Evolutionary conservation across 257 asterid species (phyloP), one percentile per base, ranked within the genome.

Genomic region (Anisodus acutangulus): DNA sequence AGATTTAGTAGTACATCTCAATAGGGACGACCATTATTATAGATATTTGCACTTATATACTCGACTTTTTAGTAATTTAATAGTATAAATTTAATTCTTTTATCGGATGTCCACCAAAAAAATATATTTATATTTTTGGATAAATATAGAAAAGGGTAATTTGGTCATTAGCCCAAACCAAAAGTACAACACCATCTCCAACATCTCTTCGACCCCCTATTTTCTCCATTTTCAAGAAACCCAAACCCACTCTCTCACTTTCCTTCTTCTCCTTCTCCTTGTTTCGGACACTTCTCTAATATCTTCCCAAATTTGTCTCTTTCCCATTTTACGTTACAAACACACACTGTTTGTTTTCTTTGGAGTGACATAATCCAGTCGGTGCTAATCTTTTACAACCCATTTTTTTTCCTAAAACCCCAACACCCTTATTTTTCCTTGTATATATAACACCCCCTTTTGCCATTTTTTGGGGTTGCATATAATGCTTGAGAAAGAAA

Each of bases 141-240:
- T n/a, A 76, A 53, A 9, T 26, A 76, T 1, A 49, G 19, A 19
- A 78, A 54, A 78, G 67, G 66, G 51, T 26, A 57, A 3, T 53
- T 31, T 79, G 43, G 67, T 79, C 82, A 79, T 58, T 4, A 66
- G 41, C 8, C n/a, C 49, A n/a, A 49, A 0, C 79, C 84, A 57
- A 47, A 31, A 80, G 43, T 55, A 55, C 11, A 62, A 79, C 19
- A 58, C 71, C 83, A 59, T 55, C 57, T 22, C 41, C 57, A 45
- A 51, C 43, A 45, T 45, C 17, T 31, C 78, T 9, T 17, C 45
- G 83, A 39, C n/a, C 83, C 58, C 10, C 64, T 43, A 22, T 67
- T 80, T 80, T 80, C 83, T 80, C 41, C 83, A 47, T 80, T 80
- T 9, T 80, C 83, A 71, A 80, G 83, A 80, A 58, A 69, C 45